Conservation (phyloP, 1,139 yeast species). For the Blastobotrys buckinghamii region DNA sequence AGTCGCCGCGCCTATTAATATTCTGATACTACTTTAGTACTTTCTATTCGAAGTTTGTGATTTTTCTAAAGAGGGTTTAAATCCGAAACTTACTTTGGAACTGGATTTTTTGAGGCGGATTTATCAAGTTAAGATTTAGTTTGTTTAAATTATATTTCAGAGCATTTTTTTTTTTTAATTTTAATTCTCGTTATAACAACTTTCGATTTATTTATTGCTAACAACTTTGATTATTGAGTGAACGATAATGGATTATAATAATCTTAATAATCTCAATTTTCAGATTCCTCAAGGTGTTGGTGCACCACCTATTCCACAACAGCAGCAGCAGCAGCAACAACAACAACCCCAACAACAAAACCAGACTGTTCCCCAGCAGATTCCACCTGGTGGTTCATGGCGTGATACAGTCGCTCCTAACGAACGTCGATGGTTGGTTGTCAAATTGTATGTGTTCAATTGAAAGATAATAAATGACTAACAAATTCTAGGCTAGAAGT, state of each 20-base stretch:
- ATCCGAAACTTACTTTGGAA: too few relatives aligned
- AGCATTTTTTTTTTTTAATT: background rate
- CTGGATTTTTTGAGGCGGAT: too few relatives aligned
- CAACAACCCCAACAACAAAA: constrained; percentile 9
- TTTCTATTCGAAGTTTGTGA: too few relatives aligned
- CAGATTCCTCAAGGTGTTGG: constrained; percentile 7
- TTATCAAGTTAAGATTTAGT: background rate
- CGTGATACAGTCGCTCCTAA: constrained; percentile 23
- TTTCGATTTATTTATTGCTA: background rate
- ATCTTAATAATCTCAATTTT: constrained; percentile 4
- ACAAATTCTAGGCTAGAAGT: constrained; percentile 1
- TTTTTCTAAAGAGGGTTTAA: background rate
- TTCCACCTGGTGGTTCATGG: constrained; percentile 15
- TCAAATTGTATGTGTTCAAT: constrained; percentile 4
- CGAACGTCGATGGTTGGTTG: constrained; percentile 25
- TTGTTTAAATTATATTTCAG: too few relatives aligned
- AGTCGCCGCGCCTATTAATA: too few relatives aligned
- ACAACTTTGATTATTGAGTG: too few relatives aligned
- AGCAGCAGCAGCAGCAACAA: constrained; percentile 5
- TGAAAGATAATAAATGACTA: background rate
- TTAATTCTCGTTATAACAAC: background rate
- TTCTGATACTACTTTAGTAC: too few relatives aligned
- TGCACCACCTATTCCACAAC: constrained; percentile 1
- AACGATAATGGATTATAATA: constrained; percentile 5
- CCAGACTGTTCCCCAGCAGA: constrained; percentile 10